phyloP scores from a whole-genome alignment of 768 basidiomycete genomes.

The Boletales sp. region DNA sequence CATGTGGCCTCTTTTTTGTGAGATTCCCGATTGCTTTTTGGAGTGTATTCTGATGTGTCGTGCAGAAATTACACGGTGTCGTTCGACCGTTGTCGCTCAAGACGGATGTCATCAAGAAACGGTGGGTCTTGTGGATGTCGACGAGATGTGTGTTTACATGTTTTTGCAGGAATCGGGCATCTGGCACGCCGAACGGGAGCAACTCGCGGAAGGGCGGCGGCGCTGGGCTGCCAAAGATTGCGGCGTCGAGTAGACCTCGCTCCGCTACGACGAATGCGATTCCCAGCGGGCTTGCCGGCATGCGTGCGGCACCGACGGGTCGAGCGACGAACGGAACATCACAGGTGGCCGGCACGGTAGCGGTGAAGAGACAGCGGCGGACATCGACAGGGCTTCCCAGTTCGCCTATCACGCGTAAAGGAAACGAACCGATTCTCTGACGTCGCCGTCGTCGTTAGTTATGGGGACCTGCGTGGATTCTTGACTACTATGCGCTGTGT shows the following conservation, averaged over 20 bases:
- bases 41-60: conserved; percentile 9
- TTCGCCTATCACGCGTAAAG: conserved; percentile 32
- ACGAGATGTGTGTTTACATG: neutral
- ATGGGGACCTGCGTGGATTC: conserved; percentile 23
- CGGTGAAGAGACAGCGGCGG: conserved; percentile 81
- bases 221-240: conserved; percentile 67
- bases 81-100: conserved; percentile 92
- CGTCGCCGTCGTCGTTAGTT: conserved; percentile 1
- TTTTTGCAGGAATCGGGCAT: conserved; percentile 66
- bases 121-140: conserved; percentile 41
- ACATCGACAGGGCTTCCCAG: conserved; percentile 57
- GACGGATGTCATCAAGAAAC: conserved; percentile 97
- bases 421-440: conserved; percentile 18
- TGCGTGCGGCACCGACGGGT: conserved; percentile 36
- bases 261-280: conserved; percentile 62
- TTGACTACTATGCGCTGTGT: conserved; percentile 20
- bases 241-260: conserved; percentile 69
- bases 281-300: conserved; percentile 43
- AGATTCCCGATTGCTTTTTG: conserved; percentile 32
- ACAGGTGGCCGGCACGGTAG: conserved; percentile 22
- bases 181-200: conserved; percentile 60
- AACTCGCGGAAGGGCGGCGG: conserved; percentile 57
- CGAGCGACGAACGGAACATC: conserved; percentile 19
- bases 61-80: conserved; percentile 92
- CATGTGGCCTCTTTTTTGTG: conserved; percentile 91